Evolutionary conservation across 2,329 filamentous ascomycete species (phyloP), one percentile per base, ranked within the genome.

Genomic region (Amylocarpus encephaloides): DNA sequence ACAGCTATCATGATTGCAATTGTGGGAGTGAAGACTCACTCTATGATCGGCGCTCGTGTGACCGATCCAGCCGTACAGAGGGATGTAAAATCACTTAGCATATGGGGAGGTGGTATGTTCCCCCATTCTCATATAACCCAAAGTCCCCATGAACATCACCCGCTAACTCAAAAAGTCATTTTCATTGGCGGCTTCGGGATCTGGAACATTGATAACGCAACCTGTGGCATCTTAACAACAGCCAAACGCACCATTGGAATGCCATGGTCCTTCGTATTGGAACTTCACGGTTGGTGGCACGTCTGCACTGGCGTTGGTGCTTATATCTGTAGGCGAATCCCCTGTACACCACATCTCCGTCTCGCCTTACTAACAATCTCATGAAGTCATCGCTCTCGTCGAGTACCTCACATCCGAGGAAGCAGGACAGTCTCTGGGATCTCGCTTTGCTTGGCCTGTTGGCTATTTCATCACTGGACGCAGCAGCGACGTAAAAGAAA

Each of bases 281-380:
- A 83, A 64, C 59, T 82, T 12, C 80, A 83, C 58, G 80, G 78
- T 1, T 83, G 79, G 80, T 83, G 80, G 80, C 80, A 83, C 57
- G 65, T 83, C 13, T 65, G 81, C 22, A 83, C 79, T 0, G 80
- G 77, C 0, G 66, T 78, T 16, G 73, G 76, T 1, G 77, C 78
- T 38, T 65, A 65, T 56, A 64, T 64, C 13, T 64, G 61, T 64
- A 50, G 9, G 59, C 60, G 15, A 12, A 18, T 6, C 39, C 16
- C 12, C 41, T 18, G 13, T 33, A 30, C 34, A 33, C 5, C 18
- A 2, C 5, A 30, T 32, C 10, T 15, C 6, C 5, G 3, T 43
- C 6, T 6, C 2, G 26, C 19, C 26, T 29, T 30, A 33, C 43
- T 46, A 36, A 46, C 15, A 1, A 4, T 13, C 13, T 2, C 42